Evolutionary conservation across 2,329 filamentous ascomycete genomes (phyloP).

Genomic region (Alternaria sp.): DNA sequence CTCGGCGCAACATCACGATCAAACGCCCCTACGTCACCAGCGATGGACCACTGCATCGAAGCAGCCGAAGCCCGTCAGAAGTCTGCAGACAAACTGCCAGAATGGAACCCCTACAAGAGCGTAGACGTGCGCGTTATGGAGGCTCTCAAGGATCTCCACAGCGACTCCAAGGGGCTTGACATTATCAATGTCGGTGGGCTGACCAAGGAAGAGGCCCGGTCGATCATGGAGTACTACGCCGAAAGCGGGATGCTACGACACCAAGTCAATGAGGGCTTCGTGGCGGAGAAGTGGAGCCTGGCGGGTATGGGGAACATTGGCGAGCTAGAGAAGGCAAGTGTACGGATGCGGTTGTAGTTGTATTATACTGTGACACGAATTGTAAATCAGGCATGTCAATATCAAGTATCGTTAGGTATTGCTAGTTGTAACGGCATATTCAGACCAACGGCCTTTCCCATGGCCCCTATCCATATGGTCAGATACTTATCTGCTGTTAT

Average conservation of each 20-base stretch:
- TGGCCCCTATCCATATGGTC: conserved; percentile 85
- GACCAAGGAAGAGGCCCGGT: conserved; percentile 74
- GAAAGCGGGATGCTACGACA: conserved; percentile 79
- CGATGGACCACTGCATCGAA: conserved; percentile 71
- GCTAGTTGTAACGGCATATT: conserved; percentile 73
- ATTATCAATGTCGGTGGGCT: conserved; percentile 69
- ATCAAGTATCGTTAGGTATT: background rate
- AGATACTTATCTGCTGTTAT: conserved; percentile 70
- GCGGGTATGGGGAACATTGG: conserved; percentile 82
- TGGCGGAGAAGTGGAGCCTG: conserved; percentile 84
- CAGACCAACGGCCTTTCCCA: conserved; percentile 80
- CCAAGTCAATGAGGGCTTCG: conserved; percentile 71
- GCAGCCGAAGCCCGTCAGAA: conserved; percentile 55
- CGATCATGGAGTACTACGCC: conserved; percentile 92
- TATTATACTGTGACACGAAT: conserved; percentile 21
- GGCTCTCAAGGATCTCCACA: conserved; percentile 48
- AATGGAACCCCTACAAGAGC: conserved; percentile 59
- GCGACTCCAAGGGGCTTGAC: conserved; percentile 45
- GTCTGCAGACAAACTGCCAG: conserved; percentile 40
- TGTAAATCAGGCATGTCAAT: conserved; percentile 28
- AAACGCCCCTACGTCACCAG: conserved; percentile 69
- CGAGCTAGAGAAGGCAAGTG: conserved; percentile 76
- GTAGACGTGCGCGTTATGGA: conserved; percentile 61
- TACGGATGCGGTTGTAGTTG: conserved; percentile 46
- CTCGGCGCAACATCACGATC: conserved; percentile 76